Conservation (phyloP, 225 moss, liverwort and hornwort species). For the Neckera pumila region DNA sequence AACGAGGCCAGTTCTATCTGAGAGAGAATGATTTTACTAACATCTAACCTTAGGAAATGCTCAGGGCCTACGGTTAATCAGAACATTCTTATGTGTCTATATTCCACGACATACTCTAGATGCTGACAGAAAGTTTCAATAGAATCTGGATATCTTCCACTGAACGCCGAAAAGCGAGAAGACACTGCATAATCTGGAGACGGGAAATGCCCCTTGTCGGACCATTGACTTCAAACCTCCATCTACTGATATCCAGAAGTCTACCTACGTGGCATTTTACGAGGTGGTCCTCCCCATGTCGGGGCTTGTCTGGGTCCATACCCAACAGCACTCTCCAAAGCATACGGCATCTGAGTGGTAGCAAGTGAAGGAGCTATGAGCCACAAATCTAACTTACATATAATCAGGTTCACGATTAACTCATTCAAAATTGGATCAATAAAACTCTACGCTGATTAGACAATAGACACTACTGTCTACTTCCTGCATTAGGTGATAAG, state of each 20-base stretch:
- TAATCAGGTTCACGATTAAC: constrained; percentile 8
- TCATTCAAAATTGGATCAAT: background rate
- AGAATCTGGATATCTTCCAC: constrained; percentile 7
- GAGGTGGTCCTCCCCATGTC: constrained; percentile 52
- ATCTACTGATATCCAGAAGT: constrained; percentile 25
- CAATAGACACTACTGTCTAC: background rate
- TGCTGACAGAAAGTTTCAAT: background rate
- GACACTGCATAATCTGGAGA: constrained; percentile 24
- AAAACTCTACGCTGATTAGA: background rate
- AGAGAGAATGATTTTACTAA: background rate
- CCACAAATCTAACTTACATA: constrained; percentile 30
- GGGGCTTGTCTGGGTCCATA: constrained; percentile 38
- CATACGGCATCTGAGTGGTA: constrained; percentile 53
- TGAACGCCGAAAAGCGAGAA: constrained; percentile 17
- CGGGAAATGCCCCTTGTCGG: constrained; percentile 10
- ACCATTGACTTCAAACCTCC: constrained; percentile 29
- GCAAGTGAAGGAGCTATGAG: constrained; percentile 52
- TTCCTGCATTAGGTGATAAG: background rate
- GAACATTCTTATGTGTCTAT: background rate
- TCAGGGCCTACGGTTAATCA: background rate
- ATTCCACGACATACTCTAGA: constrained; percentile 1
- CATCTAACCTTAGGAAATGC: background rate
- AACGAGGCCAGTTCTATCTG: background rate
- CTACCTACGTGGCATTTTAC: constrained; percentile 48
- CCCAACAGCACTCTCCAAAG: constrained; percentile 57